phyloP scores from a whole-genome alignment of 495 filamentous ascomycete genomes.

The Neurospora sp. region DNA sequence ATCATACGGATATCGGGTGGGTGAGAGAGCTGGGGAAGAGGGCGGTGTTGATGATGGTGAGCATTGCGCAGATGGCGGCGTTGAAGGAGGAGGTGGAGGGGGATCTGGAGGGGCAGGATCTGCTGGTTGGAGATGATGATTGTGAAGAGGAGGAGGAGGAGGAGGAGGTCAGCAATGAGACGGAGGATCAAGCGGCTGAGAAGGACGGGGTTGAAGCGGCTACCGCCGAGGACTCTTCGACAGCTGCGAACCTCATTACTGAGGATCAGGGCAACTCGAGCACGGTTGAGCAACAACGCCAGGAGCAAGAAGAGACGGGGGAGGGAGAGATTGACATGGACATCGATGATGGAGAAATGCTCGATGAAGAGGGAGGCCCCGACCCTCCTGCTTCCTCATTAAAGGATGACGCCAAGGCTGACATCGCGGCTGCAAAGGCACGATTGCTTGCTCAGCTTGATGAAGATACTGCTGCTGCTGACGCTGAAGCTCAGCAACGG shows the following conservation, averaged over 20 bases:
- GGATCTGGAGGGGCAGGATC: slow-evolving; percentile 11
- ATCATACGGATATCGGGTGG: slow-evolving; percentile 44
- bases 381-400: slow-evolving; percentile 9
- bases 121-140: slow-evolving; percentile 8
- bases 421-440: slow-evolving; percentile 50
- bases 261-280: not conserved
- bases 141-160: slow-evolving; percentile 20
- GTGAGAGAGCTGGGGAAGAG: slow-evolving; percentile 51
- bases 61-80: slow-evolving; percentile 38
- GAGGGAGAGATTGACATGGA: slow-evolving; percentile 35
- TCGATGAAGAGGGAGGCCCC: slow-evolving; percentile 13
- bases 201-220: not conserved
- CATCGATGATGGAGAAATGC: slow-evolving; percentile 37
- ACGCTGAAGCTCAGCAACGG: not conserved
- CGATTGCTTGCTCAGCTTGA: slow-evolving; percentile 43
- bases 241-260: slow-evolving; percentile 1
- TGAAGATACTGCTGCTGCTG: not conserved
- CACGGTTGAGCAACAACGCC: slow-evolving; percentile 10
- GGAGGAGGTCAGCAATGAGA: not conserved
- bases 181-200: not conserved
- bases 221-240: not conserved
- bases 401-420: slow-evolving; percentile 22
- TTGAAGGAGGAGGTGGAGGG: slow-evolving; percentile 28
- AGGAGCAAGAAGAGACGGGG: slow-evolving; percentile 13
- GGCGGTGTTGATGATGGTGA: slow-evolving; percentile 42